Percentiles rank a stretch among this genome's conserved stretches.
phyloP scores from a whole-genome alignment of 345 rosid species.

The Hibiscus tridactylites region DNA sequence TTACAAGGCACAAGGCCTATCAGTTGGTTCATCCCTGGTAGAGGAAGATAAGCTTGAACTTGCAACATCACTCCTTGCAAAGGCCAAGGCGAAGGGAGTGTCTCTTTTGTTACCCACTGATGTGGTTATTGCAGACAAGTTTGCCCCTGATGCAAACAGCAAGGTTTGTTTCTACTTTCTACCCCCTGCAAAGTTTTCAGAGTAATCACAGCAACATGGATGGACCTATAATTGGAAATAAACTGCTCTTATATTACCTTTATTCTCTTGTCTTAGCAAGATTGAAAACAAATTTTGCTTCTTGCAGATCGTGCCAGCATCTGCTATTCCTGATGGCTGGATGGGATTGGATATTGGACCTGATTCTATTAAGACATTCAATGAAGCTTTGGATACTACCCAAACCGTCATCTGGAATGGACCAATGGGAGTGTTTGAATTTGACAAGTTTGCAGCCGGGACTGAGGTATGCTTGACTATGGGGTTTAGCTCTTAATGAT shows the following conservation, averaged over 20 bases:
- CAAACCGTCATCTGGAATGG: constrained; percentile 91
- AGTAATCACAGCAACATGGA: not conserved
- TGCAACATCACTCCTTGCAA: not conserved
- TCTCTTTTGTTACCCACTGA: not conserved
- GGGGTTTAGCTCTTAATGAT: not conserved
- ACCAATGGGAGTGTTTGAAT: constrained; percentile 98
- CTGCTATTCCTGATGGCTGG: constrained; percentile 90
- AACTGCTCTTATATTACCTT: not conserved
- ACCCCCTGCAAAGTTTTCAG: not conserved
- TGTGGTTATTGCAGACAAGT: constrained; percentile 38
- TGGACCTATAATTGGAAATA: not conserved
- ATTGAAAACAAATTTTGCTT: not conserved
- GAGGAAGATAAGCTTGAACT: not conserved
- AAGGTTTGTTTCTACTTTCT: constrained; percentile 39
- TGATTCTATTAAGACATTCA: constrained; percentile 70
- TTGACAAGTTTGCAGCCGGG: constrained; percentile 76
- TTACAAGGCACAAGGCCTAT: not conserved
- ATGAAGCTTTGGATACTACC: constrained; percentile 62
- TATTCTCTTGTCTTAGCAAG: not conserved
- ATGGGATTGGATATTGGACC: constrained; percentile 92
- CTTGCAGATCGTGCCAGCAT: constrained; percentile 64
- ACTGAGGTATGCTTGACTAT: constrained; percentile 48
- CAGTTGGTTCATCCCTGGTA: not conserved
- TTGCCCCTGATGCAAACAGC: constrained; percentile 83
- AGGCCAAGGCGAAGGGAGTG: not conserved